phyloP scores from a whole-genome alignment of 2,329 filamentous ascomycete species.

The Talaromyces sp. region DNA sequence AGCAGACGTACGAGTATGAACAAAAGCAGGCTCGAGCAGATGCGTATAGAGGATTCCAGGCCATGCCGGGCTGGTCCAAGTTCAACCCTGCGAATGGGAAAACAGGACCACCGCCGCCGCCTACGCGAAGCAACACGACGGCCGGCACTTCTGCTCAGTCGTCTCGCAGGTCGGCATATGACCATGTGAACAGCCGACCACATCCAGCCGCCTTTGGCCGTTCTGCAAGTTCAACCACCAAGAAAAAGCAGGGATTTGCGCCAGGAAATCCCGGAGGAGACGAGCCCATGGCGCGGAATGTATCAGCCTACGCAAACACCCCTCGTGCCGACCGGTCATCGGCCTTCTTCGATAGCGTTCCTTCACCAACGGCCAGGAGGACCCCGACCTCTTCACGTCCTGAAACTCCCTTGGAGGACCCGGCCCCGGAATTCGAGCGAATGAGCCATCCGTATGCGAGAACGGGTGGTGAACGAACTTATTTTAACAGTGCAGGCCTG shows the following conservation, averaged over 20 bases:
- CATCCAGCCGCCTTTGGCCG: conserved; percentile 30
- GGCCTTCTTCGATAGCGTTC: conserved; percentile 33
- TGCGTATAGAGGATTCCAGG: conserved; percentile 40
- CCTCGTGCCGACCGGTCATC: conserved; percentile 27
- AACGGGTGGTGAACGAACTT: conserved; percentile 52
- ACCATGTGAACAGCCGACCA: conserved; percentile 28
- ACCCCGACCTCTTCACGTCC: conserved; percentile 25
- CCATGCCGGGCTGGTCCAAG: conserved; percentile 38
- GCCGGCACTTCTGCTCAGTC: conserved; percentile 18
- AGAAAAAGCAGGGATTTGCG: conserved; percentile 54
- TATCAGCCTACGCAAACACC: conserved; percentile 44
- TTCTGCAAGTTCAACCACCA: conserved; percentile 33
- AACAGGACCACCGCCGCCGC: conserved; percentile 15
- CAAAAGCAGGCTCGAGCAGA: conserved; percentile 37
- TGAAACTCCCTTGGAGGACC: conserved; percentile 20
- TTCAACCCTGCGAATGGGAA: conserved; percentile 36
- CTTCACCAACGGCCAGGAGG: conserved; percentile 38
- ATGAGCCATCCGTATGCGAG: conserved; percentile 52
- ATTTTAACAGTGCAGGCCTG: conserved; percentile 48
- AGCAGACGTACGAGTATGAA: conserved; percentile 35
- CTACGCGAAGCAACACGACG: conserved; percentile 12
- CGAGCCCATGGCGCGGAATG: conserved; percentile 52
- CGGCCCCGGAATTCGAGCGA: conserved; percentile 42
- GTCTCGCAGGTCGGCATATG: conserved; percentile 33
- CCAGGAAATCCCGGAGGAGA: conserved; percentile 55